Evolutionary conservation across 2,329 filamentous ascomycete genomes (phyloP), one percentile per base, ranked within the genome.

Genomic region (Pyricularia grisea): DNA sequence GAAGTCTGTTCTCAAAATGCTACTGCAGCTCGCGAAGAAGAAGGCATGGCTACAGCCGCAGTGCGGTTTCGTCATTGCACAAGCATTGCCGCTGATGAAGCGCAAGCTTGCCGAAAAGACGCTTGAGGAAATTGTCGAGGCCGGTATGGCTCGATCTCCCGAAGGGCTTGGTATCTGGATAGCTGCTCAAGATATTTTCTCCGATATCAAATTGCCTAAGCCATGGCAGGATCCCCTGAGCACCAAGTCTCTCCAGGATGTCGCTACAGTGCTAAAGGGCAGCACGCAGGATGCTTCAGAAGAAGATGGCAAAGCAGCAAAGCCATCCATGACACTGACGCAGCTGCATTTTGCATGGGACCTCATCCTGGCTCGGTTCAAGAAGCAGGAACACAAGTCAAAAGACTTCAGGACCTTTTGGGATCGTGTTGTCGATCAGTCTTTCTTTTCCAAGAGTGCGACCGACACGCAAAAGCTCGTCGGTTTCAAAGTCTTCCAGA

Each of bases 121-220:
- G 0, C 81, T 96, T 50, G 80, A 87, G 70, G 85, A 84, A 58
- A 76, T 97, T 10, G 82, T 83, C 25, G 83, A 87, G 14, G 70
- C 70, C 20, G 85, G 90, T 11, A 81, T 96, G 66, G 87, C 89
- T 10, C 91, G 91, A 77, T 94, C 93, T 0, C 90, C 93, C 0
- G 94, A 98, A 77, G 94, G 94, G 7, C 88, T 97, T 27, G 93
- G 92, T 0, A 87, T 97, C 69, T 98, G 94, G 93, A 82, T 98
- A 36, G 86, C 87, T 5, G 86, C 91, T 1, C 84, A 87, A 71
- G 85, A 86, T 67, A 81, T 81, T 25, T 93, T 92, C 73, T 86
- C 90, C 0, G 81, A 85, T 9, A 82, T 90, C 68, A 86, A 87
- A 67, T 81, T 91, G 61, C 90, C 90, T 0, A 89, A 90, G 72